A percentile compares a stretch with the other conserved stretches of the same genome.
These are phyloP conservation scores for Calcarisporium arbuscula DNA, from an alignment of 2,329 filamentous ascomycete genomes.

Conservation along the genomic window DNA sequence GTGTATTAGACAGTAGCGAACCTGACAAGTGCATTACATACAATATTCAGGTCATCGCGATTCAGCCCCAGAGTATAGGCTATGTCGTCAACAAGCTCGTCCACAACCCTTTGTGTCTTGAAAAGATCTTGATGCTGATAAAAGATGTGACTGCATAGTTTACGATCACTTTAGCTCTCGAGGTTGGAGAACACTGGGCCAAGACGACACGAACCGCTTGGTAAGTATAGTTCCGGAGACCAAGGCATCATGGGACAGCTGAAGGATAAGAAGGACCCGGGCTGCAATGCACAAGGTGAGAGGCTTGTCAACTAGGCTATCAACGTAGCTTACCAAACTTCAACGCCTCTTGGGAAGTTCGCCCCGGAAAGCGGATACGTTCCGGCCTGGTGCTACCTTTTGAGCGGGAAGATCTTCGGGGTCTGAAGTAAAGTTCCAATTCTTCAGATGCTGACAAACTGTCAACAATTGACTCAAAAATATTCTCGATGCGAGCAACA, in stretches of 20 bases:
- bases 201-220: conserved; percentile 45
- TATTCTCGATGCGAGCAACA: conserved; percentile 28
- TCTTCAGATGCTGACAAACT: conserved; percentile 18
- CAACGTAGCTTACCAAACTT: conserved; percentile 42
- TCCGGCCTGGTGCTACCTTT: conserved; percentile 9
- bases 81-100: conserved; percentile 67
- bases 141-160: conserved; percentile 60
- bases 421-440: conserved; percentile 19
- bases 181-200: no score
- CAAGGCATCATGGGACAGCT: conserved; percentile 53
- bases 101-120: conserved; percentile 59
- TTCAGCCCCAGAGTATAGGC: conserved; percentile 61
- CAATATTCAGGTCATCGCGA: conserved; percentile 64
- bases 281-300: conserved; percentile 29
- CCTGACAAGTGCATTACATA: conserved; percentile 28
- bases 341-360: conserved; percentile 37
- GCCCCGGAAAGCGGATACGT: conserved; percentile 40
- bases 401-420: conserved; percentile 13
- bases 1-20: conserved; percentile 10
- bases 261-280: conserved; percentile 50
- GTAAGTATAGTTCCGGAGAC: conserved; percentile 48
- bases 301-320: conserved; percentile 1
- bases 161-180: no score
- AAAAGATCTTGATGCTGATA: conserved; percentile 73
- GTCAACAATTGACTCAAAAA: conserved; percentile 24